phyloP scores from a whole-genome alignment of 2,329 filamentous ascomycete species.

The Madurella mycetomatis region DNA sequence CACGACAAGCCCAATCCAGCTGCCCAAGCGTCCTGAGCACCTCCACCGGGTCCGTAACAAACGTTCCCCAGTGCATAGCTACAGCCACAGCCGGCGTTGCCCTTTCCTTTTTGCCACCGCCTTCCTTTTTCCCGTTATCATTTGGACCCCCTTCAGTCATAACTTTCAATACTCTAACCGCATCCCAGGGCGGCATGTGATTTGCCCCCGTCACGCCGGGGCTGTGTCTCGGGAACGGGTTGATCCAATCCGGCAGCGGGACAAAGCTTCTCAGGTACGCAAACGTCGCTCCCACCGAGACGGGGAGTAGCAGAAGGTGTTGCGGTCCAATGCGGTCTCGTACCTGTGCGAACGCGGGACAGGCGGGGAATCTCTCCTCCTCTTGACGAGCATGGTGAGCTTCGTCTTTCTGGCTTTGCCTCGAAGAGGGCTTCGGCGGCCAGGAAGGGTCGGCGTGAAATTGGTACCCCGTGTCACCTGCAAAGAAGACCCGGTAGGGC shows the following conservation, averaged over 20 bases:
- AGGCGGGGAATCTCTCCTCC: constrained; percentile 16
- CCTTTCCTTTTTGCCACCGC: neutral
- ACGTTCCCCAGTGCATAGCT: constrained; percentile 30
- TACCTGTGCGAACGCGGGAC: constrained; percentile 27
- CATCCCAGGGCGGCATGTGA: constrained; percentile 30
- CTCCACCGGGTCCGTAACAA: constrained; percentile 26
- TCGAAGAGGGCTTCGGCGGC: constrained; percentile 20
- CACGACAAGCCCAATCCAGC: constrained; percentile 27
- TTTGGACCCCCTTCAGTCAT: constrained; percentile 9
- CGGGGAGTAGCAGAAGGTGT: constrained; percentile 24
- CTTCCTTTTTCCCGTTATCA: neutral
- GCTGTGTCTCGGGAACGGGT: constrained; percentile 24
- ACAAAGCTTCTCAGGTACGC: constrained; percentile 27
- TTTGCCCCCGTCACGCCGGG: constrained; percentile 23
- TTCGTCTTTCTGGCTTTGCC: neutral
- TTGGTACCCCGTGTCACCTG: constrained; percentile 64
- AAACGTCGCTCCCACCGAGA: constrained; percentile 26
- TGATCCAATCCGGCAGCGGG: constrained; percentile 24
- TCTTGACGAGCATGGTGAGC: neutral
- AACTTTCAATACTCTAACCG: constrained; percentile 24
- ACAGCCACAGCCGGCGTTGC: constrained; percentile 18
- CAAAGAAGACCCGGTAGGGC: constrained; percentile 62
- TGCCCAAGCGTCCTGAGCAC: constrained; percentile 25
- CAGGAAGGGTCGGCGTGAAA: constrained; percentile 24
- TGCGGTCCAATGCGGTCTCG: constrained; percentile 21